Evolutionary conservation across 306 rosid genomes (phyloP).

Genomic region (Fragaria nilgerrensis): DNA sequence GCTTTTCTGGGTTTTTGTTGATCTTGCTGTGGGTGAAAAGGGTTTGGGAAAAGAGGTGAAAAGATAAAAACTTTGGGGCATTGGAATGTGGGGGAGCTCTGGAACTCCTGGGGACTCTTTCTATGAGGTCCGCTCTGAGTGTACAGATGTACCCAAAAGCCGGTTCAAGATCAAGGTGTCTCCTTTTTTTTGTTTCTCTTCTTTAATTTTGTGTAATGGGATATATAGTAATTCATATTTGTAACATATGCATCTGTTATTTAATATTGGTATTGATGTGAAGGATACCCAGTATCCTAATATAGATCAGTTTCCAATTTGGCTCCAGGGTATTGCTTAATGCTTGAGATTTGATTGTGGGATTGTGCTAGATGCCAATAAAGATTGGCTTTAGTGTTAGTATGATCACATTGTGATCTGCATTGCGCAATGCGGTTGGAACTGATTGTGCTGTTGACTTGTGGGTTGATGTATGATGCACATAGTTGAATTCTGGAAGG

Average conservation of each 20-base stretch:
- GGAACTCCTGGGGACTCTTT: conserved; percentile 92
- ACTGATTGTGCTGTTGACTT: conserved; percentile 1
- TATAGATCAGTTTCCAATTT: conserved; percentile 11
- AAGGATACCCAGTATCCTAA: conserved; percentile 12
- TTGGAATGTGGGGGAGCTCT: conserved; percentile 85
- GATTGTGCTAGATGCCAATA: conserved; percentile 12
- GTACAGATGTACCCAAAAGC: conserved; percentile 88
- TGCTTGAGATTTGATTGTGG: conserved; percentile 11
- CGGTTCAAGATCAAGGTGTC: conserved; percentile 82
- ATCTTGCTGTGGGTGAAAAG: conserved; percentile 26
- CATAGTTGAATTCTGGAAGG: neutral
- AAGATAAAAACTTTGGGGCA: conserved; percentile 19
- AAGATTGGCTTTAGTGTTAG: neutral
- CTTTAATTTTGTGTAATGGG: neutral
- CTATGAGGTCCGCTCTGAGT: conserved; percentile 87
- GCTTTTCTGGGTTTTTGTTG: conserved; percentile 38
- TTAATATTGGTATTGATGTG: neutral
- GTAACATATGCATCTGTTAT: neutral
- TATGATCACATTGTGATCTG: conserved; percentile 14
- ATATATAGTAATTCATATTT: neutral
- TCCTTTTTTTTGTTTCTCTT: neutral
- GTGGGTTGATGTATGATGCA: neutral
- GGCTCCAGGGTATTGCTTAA: neutral
- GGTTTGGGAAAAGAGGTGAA: conserved; percentile 5
- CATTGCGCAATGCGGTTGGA: neutral